These are phyloP conservation scores for Aureobasidium leucospermi DNA, from an alignment of 2,329 filamentous ascomycete genomes.

Conservation along the genomic window DNA sequence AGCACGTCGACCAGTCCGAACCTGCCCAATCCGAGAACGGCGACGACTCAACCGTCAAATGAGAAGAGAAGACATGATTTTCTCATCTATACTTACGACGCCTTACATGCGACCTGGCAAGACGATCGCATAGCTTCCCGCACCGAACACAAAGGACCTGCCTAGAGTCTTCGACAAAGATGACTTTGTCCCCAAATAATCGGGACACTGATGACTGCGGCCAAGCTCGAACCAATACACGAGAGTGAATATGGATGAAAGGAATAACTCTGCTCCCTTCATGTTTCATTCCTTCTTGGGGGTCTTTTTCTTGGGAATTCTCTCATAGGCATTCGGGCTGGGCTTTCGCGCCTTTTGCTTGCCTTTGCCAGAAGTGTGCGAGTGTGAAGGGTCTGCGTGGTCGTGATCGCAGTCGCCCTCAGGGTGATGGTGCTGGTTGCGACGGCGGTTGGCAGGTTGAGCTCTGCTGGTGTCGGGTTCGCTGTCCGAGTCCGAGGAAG, in stretches of 20 bases:
- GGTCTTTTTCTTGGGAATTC: constrained; percentile 50
- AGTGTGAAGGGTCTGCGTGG: constrained; percentile 30
- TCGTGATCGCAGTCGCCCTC: constrained; percentile 23
- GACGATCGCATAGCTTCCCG: no score
- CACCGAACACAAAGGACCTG: no score
- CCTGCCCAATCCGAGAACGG: constrained; percentile 22
- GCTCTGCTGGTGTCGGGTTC: constrained; percentile 44
- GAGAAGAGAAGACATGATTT: background rate
- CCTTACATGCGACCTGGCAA: background rate
- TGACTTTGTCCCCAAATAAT: no score
- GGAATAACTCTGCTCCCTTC: background rate
- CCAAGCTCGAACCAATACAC: background rate
- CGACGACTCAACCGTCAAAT: constrained; percentile 17
- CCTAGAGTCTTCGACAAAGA: no score
- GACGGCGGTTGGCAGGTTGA: constrained; percentile 26
- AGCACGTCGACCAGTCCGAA: constrained; percentile 45
- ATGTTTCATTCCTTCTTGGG: background rate
- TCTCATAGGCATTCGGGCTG: constrained; percentile 78
- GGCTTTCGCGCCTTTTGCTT: constrained; percentile 44
- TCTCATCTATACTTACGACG: background rate
- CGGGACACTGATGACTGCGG: no score
- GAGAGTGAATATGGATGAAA: background rate
- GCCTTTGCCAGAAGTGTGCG: constrained; percentile 29
- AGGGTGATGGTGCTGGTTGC: constrained; percentile 23
- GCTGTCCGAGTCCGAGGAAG: constrained; percentile 47